A percentile compares a stretch with the other conserved stretches of the same genome.
phyloP scores from a whole-genome alignment of 2,329 filamentous ascomycete genomes.

The Hymenoscyphus repandus region DNA sequence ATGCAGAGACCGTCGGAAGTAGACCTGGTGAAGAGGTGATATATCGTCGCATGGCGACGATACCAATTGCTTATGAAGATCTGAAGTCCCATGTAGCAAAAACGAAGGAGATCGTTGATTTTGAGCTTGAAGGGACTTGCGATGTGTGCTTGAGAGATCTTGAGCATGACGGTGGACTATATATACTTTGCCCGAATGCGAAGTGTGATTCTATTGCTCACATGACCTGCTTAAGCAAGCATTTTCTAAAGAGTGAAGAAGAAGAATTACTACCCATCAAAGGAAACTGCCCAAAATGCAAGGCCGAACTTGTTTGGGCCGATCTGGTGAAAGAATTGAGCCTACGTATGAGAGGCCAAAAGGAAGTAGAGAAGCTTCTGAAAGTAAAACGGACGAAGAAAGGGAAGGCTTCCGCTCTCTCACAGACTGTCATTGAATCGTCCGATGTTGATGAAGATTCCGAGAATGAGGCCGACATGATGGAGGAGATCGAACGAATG shows the following conservation, averaged over 20 bases:
- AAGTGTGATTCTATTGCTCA: constrained; percentile 55
- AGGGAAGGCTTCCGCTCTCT: constrained; percentile 8
- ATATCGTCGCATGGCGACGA: constrained; percentile 45
- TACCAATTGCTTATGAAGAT: constrained; percentile 50
- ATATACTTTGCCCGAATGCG: constrained; percentile 50
- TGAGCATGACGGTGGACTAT: constrained; percentile 43
- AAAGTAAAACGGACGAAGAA: constrained; percentile 36
- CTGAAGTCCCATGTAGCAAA: constrained; percentile 52
- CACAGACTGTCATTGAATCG: constrained; percentile 12
- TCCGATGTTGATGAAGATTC: constrained; percentile 14
- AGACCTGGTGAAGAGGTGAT: constrained; percentile 10
- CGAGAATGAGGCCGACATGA: constrained; percentile 11
- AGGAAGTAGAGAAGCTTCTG: constrained; percentile 65
- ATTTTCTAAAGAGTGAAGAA: constrained; percentile 39
- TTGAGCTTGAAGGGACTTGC: constrained; percentile 52
- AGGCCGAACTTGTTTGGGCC: constrained; percentile 59
- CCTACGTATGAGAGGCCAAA: constrained; percentile 63
- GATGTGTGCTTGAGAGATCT: constrained; percentile 46
- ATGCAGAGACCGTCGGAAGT: background rate
- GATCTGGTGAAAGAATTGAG: constrained; percentile 80
- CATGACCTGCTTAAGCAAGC: constrained; percentile 52
- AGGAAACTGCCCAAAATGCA: constrained; percentile 69
- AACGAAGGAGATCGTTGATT: constrained; percentile 46
- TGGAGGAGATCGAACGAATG: constrained; percentile 11
- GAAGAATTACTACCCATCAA: constrained; percentile 56